Evolutionary conservation across 2,329 filamentous ascomycete species (phyloP).

Genomic region (Malbranchea zuffiana): DNA sequence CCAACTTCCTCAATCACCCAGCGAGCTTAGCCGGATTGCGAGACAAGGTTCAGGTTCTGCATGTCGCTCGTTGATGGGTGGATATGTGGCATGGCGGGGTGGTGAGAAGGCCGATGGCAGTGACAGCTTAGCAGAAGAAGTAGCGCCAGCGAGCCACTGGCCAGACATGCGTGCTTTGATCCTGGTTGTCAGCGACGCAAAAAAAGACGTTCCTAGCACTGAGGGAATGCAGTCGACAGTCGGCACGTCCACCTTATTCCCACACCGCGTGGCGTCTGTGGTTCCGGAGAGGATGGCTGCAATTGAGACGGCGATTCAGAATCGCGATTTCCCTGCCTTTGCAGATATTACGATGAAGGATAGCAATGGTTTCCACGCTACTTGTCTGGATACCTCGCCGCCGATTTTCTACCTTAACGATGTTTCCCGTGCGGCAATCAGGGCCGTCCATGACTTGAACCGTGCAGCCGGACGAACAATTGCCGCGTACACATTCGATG

Average conservation of each 20-base stretch:
- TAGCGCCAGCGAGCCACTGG: constrained; percentile 85
- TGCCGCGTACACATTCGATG: constrained; percentile 94
- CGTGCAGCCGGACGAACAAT: constrained; percentile 63
- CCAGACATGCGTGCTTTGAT: constrained; percentile 87
- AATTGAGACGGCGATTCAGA: constrained; percentile 72
- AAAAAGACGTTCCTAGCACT: constrained; percentile 90
- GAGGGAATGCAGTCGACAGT: constrained; percentile 97
- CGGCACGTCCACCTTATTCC: constrained; percentile 77
- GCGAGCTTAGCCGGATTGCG: constrained; percentile 78
- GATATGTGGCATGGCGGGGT: constrained; percentile 90
- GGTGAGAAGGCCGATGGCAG: constrained; percentile 65
- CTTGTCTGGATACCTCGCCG: constrained; percentile 86
- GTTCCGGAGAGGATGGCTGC: constrained; percentile 72
- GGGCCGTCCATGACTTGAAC: constrained; percentile 84
- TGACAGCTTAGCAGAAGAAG: constrained; percentile 79
- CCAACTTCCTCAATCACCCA: constrained; percentile 65
- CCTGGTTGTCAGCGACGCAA: constrained; percentile 81
- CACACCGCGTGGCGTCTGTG: constrained; percentile 59
- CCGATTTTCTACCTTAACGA: constrained; percentile 99
- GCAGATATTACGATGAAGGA: constrained; percentile 91
- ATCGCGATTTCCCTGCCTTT: constrained; percentile 74
- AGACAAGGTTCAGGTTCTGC: constrained; percentile 91
- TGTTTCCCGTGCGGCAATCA: constrained; percentile 72
- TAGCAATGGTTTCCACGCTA: constrained; percentile 93
- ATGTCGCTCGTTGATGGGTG: constrained; percentile 84